Conservation (phyloP, 192 early-diverging fungal genomes). For the Helicostylum pulchrum region DNA sequence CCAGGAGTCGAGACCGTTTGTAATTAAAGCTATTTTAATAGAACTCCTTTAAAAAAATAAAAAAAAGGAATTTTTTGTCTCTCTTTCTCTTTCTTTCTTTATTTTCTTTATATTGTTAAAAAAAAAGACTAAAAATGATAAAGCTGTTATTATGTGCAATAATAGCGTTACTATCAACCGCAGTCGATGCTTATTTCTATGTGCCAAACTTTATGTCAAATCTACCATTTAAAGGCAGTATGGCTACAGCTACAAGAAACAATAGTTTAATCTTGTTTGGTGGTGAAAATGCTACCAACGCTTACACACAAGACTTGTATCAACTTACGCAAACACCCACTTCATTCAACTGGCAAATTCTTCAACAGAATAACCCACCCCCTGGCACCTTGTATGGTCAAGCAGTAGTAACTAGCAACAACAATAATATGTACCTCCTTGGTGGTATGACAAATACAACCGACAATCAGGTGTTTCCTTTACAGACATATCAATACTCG, state of each 20-base stretch:
- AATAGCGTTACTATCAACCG: background rate
- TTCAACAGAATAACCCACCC: constrained; percentile 10
- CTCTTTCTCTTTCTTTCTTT: too few species aligned
- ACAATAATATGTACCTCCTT: constrained; percentile 8
- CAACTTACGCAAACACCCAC: constrained; percentile 9
- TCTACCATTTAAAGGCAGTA: constrained; percentile 18
- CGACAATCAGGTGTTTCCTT: background rate
- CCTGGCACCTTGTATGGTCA: constrained; percentile 17
- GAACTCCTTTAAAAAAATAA: too few species aligned
- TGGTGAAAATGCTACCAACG: constrained; percentile 9
- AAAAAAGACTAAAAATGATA: background rate
- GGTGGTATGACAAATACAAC: constrained; percentile 16
- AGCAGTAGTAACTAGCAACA: constrained; percentile 1
- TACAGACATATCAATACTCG: constrained; percentile 4
- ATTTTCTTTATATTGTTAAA: background rate
- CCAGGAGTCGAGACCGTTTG: too few species aligned
- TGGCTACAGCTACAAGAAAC: constrained; percentile 4
- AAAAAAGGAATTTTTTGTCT: too few species aligned
- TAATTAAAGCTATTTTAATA: too few species aligned
- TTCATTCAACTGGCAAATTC: constrained; percentile 13
- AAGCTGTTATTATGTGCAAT: background rate
- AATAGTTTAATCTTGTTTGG: constrained; percentile 17
- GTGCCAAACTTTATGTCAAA: constrained; percentile 11
- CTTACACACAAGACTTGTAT: constrained; percentile 5
- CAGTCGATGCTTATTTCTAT: constrained; percentile 10